phyloP scores from a whole-genome alignment of 495 filamentous ascomycete genomes.

The Podospora anserina region DNA sequence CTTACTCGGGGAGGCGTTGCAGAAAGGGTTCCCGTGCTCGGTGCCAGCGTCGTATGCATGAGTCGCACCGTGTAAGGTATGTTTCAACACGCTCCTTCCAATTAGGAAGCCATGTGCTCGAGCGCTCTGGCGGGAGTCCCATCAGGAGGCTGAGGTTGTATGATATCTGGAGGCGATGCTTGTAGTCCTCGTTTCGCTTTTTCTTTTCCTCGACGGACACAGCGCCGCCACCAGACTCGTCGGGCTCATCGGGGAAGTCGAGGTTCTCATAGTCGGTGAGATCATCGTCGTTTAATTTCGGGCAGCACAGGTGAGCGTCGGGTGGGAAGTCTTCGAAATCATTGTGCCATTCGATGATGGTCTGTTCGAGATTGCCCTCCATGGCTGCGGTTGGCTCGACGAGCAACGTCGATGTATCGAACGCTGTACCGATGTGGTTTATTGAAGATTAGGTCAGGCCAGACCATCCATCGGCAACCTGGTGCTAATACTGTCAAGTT shows the following conservation, averaged over 20 bases:
- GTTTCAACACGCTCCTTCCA: constrained; percentile 48
- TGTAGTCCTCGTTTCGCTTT: constrained; percentile 46
- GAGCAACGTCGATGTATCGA: constrained; percentile 6
- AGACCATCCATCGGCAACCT: constrained; percentile 4
- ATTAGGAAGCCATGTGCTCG: constrained; percentile 56
- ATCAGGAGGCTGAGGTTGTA: constrained; percentile 66
- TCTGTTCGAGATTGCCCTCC: constrained; percentile 24
- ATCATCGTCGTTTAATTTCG: constrained; percentile 42
- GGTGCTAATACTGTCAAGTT: background rate
- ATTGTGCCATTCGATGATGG: constrained; percentile 29
- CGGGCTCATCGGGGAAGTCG: constrained; percentile 32
- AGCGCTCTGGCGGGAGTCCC: constrained; percentile 60
- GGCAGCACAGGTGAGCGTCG: constrained; percentile 44
- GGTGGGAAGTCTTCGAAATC: constrained; percentile 30
- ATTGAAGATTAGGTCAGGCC: background rate
- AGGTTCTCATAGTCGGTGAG: constrained; percentile 54
- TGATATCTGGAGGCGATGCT: constrained; percentile 52
- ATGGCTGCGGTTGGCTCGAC: background rate
- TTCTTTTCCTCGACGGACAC: constrained; percentile 37
- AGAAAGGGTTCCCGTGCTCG: constrained; percentile 43
- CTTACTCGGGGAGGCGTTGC: constrained; percentile 41
- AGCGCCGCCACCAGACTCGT: constrained; percentile 14
- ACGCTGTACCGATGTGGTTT: background rate
- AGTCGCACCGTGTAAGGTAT: constrained; percentile 65
- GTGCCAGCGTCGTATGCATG: constrained; percentile 79